These are phyloP conservation scores for Akanthomyces muscarius DNA, from an alignment of 2,329 filamentous ascomycete genomes.

Conservation along the genomic window DNA sequence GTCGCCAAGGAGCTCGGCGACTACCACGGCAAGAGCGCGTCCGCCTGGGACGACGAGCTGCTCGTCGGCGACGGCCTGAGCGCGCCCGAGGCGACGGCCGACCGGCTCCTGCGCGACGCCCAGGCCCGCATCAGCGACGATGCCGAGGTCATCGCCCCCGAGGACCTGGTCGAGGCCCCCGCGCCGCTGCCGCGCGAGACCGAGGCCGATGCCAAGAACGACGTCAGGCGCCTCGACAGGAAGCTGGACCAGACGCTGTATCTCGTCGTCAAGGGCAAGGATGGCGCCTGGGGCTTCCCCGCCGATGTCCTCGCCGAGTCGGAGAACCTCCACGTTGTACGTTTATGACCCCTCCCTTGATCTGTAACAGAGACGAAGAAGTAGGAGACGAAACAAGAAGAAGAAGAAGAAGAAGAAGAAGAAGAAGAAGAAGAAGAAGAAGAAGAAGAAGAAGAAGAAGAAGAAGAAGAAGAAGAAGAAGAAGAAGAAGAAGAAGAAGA, in stretches of 20 bases:
- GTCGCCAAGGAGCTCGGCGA: constrained; percentile 79
- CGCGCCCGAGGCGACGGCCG: constrained; percentile 59
- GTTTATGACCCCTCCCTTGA: constrained; percentile 29
- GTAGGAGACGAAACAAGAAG: background rate
- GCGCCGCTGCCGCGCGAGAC: constrained; percentile 66
- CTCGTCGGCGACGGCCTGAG: constrained; percentile 67
- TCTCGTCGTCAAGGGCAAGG: constrained; percentile 70
- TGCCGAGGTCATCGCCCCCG: constrained; percentile 53
- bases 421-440: no score
- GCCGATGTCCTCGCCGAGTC: constrained; percentile 62
- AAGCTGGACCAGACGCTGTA: constrained; percentile 80
- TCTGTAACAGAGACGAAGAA: background rate
- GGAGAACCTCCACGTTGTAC: constrained; percentile 80
- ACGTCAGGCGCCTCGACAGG: constrained; percentile 74
- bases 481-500: background rate
- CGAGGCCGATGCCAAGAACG: constrained; percentile 72
- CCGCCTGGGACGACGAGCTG: constrained; percentile 90
- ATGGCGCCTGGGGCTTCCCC: constrained; percentile 77
- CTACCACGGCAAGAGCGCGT: constrained; percentile 66
- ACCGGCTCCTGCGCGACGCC: constrained; percentile 71
- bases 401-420: background rate
- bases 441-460: no score
- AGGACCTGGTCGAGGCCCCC: constrained; percentile 64
- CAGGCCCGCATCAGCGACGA: constrained; percentile 59
- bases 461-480: background rate